phyloP scores from a whole-genome alignment of 2,329 filamentous ascomycete species.

The Tolypocladium sp. region DNA sequence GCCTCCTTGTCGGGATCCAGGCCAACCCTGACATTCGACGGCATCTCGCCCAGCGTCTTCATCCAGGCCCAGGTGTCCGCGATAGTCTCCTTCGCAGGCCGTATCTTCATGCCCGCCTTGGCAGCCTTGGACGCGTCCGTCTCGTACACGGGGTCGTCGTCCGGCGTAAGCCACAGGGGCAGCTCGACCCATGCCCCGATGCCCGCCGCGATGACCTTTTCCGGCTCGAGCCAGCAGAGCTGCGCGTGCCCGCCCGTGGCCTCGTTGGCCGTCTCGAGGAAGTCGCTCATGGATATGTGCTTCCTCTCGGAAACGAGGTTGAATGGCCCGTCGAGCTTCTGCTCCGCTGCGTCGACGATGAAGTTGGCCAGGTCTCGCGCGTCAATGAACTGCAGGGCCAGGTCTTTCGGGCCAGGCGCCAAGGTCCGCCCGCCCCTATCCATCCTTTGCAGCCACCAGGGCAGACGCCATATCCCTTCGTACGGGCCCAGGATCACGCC shows the following conservation, averaged over 20 bases:
- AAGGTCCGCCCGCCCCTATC: slow-evolving; percentile 3
- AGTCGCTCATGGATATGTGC: not conserved
- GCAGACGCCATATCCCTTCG: slow-evolving; percentile 1
- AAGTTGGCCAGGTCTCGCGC: slow-evolving; percentile 6
- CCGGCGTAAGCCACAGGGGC: slow-evolving; percentile 3
- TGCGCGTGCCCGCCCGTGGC: not conserved
- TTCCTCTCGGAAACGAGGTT: not conserved
- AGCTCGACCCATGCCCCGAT: slow-evolving; percentile 2
- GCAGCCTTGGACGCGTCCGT: not conserved
- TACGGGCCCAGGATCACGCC: slow-evolving; percentile 5
- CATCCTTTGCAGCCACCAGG: slow-evolving; percentile 5
- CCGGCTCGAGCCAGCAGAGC: slow-evolving; percentile 4
- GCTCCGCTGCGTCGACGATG: slow-evolving; percentile 4
- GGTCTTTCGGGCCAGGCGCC: slow-evolving; percentile 4
- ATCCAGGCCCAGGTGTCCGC: slow-evolving; percentile 6
- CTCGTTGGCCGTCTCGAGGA: slow-evolving; percentile 2
- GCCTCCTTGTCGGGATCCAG: slow-evolving; percentile 1
- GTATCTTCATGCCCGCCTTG: slow-evolving; percentile 1
- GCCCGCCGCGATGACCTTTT: slow-evolving; percentile 1
- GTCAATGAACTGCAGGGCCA: slow-evolving; percentile 6
- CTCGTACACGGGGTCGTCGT: not conserved
- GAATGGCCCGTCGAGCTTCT: slow-evolving; percentile 1
- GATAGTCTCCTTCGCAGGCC: slow-evolving; percentile 1
- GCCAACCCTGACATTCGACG: not conserved
- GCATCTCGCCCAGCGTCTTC: not conserved